A percentile compares a stretch with the other conserved stretches of the same genome.
Conservation (phyloP, 495 filamentous ascomycete species). For the Penicillium dipodomyicola region DNA sequence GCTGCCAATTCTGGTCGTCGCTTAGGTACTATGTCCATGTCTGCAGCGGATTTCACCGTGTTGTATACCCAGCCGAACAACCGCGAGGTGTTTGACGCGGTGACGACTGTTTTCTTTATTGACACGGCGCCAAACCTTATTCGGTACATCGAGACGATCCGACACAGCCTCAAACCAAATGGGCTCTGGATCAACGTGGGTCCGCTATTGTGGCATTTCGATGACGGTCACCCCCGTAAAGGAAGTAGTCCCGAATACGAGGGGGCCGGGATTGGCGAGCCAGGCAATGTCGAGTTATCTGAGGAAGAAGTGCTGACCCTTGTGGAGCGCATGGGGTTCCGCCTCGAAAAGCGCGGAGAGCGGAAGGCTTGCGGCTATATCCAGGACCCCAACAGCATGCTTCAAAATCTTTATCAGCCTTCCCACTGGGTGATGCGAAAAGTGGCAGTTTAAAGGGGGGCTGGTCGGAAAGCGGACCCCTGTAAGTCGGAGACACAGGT, state of each 20-base stretch:
- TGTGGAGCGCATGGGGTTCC: slow-evolving; percentile 74
- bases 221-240: slow-evolving; percentile 49
- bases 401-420: slow-evolving; percentile 73
- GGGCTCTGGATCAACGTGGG: slow-evolving; percentile 89
- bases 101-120: slow-evolving; percentile 90
- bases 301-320: slow-evolving; percentile 81
- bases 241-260: slow-evolving; percentile 22
- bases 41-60: slow-evolving; percentile 76
- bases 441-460: slow-evolving; percentile 18
- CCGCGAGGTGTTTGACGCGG: slow-evolving; percentile 67
- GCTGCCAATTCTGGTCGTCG: slow-evolving; percentile 24
- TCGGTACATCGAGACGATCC: slow-evolving; percentile 79
- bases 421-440: slow-evolving; percentile 86
- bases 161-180: slow-evolving; percentile 69
- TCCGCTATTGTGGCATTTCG: slow-evolving; percentile 89
- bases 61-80: slow-evolving; percentile 63
- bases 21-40: slow-evolving; percentile 72
- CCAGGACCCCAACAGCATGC: slow-evolving; percentile 77
- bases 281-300: slow-evolving; percentile 81
- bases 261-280: slow-evolving; percentile 63
- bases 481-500: slow-evolving; percentile 9
- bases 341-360: slow-evolving; percentile 54
- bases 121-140: slow-evolving; percentile 94
- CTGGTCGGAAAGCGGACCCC: slow-evolving; percentile 6
- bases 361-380: slow-evolving; percentile 72